phyloP scores from a whole-genome alignment of 1,139 yeast species.

The Hyphopichia fennica region DNA sequence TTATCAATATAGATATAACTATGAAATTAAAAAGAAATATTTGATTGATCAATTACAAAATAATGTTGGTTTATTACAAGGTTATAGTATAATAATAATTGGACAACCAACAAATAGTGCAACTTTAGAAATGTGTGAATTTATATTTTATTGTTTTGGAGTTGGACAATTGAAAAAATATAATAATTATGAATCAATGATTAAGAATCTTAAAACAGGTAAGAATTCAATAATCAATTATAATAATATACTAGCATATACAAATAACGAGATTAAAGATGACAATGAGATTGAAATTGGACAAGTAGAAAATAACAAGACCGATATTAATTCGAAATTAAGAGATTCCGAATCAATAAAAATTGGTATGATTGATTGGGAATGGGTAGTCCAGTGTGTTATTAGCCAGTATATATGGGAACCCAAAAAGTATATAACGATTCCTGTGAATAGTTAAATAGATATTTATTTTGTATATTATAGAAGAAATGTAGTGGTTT shows the following conservation, averaged over 20 bases:
- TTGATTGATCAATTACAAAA: conserved; percentile 39
- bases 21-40: conserved; percentile 14
- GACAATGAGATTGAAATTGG: neutral
- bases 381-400: conserved; percentile 74
- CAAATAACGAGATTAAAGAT: conserved; percentile 14
- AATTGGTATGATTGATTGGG: conserved; percentile 53
- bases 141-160: conserved; percentile 51
- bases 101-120: conserved; percentile 19
- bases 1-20: conserved; percentile 34
- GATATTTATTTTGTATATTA: too few species aligned
- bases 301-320: neutral
- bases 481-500: too few species aligned
- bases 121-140: conserved; percentile 38
- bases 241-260: conserved; percentile 22
- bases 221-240: neutral
- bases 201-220: conserved; percentile 1
- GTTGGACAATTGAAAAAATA: conserved; percentile 25
- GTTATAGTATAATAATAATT: conserved; percentile 30
- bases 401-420: conserved; percentile 46
- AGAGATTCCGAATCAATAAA: conserved; percentile 4
- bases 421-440: conserved; percentile 1
- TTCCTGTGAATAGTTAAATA: neutral
- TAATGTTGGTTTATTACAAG: conserved; percentile 34
- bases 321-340: conserved; percentile 2
- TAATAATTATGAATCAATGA: conserved; percentile 6